phyloP scores from a whole-genome alignment of 805 yeast species.

The Kuraishia borneana region DNA sequence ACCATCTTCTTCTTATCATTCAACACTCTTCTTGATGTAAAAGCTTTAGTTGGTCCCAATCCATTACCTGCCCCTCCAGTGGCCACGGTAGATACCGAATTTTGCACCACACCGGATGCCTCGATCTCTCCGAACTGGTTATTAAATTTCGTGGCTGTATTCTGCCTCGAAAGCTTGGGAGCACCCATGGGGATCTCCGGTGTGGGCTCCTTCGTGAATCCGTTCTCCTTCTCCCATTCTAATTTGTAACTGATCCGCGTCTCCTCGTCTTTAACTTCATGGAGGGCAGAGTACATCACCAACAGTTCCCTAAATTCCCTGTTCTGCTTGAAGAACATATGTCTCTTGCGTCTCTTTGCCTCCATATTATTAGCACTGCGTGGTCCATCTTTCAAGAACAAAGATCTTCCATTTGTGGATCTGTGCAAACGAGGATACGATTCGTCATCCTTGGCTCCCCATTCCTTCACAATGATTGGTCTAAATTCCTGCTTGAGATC shows the following conservation, averaged over 20 bases:
- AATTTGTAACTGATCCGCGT: not conserved
- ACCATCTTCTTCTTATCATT: conserved; percentile 28
- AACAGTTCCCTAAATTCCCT: conserved; percentile 18
- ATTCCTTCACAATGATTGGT: conserved; percentile 77
- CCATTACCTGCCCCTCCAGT: conserved; percentile 32
- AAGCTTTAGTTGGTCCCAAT: conserved; percentile 51
- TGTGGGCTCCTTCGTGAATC: no score
- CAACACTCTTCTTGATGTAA: conserved; percentile 33
- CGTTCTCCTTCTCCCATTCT: not conserved
- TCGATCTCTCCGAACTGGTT: conserved; percentile 42
- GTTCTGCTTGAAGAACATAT: conserved; percentile 18
- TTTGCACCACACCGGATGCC: conserved; percentile 42
- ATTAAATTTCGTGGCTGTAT: not conserved
- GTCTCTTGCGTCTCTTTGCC: conserved; percentile 17
- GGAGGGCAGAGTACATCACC: conserved; percentile 11
- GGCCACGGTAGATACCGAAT: conserved; percentile 24
- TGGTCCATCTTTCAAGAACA: conserved; percentile 55
- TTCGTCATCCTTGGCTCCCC: conserved; percentile 35
- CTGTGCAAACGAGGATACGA: conserved; percentile 45
- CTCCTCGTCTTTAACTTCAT: conserved; percentile 3
- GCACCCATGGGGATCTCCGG: not conserved
- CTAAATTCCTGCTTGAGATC: conserved; percentile 70
- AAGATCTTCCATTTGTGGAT: conserved; percentile 68
- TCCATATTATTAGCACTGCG: conserved; percentile 11
- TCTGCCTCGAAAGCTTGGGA: not conserved